These are phyloP conservation scores for Otatea glauca DNA, from an alignment of 176 grass and related monocot species.

Conservation along the genomic window DNA sequence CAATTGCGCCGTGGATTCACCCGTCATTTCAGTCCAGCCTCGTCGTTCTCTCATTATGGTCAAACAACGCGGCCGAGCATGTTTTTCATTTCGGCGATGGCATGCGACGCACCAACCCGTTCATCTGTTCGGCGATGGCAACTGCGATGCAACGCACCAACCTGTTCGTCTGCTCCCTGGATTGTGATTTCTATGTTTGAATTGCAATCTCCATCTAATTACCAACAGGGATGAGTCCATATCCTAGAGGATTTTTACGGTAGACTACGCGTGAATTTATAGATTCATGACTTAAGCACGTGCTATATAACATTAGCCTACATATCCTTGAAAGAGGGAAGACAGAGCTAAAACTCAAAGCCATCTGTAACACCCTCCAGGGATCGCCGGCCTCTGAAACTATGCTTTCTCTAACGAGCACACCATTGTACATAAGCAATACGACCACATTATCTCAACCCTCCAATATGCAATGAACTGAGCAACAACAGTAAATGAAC, in stretches of 20 bases:
- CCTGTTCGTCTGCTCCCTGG: background rate
- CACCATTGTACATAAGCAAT: no score
- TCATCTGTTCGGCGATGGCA: background rate
- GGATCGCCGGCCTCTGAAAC: no score
- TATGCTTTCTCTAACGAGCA: no score
- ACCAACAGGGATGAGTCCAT: background rate
- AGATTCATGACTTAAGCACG: background rate
- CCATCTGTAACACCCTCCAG: no score
- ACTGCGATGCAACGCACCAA: background rate
- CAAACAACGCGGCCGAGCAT: slow-evolving; percentile 33
- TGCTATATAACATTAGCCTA: background rate
- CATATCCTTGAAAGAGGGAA: background rate
- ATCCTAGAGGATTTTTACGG: background rate
- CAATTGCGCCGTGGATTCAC: background rate
- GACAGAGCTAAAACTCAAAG: no score
- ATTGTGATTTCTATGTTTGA: background rate
- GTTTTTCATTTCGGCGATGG: background rate
- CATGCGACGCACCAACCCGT: background rate
- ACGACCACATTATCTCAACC: no score
- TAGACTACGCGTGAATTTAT: background rate
- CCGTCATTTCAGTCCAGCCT: background rate
- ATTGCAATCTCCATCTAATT: background rate
- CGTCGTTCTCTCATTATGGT: background rate
- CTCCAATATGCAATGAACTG: background rate
- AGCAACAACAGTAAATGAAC: background rate